Evolutionary conservation across 139 green algal genomes (phyloP).

Genomic region (Haematococcus lacustris): DNA sequence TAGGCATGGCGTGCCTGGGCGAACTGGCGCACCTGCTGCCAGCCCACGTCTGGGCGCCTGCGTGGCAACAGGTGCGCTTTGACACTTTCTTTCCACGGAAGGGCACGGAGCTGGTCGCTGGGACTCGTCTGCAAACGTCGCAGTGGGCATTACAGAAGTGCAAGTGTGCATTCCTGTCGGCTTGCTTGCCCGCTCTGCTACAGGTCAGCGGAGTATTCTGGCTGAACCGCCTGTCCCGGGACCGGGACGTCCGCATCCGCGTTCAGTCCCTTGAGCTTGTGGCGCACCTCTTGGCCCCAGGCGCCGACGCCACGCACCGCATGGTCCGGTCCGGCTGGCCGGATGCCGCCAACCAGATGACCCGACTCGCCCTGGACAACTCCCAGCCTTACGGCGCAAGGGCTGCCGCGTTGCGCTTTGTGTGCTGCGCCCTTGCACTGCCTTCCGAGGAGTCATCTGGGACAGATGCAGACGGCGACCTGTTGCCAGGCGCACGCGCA

Average conservation of each 20-base stretch:
- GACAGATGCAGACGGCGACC: too few relatives aligned
- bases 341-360: slow-evolving; percentile 17
- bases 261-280: slow-evolving; percentile 20
- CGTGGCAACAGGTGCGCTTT: slow-evolving; percentile 28
- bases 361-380: slow-evolving; percentile 14
- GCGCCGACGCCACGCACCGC: slow-evolving; percentile 16
- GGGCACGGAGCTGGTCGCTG: too few relatives aligned
- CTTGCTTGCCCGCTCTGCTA: too few relatives aligned
- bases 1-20: slow-evolving; percentile 21
- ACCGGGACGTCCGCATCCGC: slow-evolving; percentile 20
- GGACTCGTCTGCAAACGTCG: too few relatives aligned
- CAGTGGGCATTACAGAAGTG: too few relatives aligned
- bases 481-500: too few relatives aligned
- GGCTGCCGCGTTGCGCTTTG: slow-evolving; percentile 27
- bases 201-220: slow-evolving; percentile 43
- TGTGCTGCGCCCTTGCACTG: slow-evolving; percentile 4
- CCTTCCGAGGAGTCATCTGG: too few relatives aligned
- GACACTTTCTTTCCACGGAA: too few relatives aligned
- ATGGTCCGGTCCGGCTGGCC: slow-evolving; percentile 40
- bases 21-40: slow-evolving; percentile 26
- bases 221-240: slow-evolving; percentile 25
- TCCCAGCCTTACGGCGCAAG: slow-evolving; percentile 17
- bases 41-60: slow-evolving; percentile 13
- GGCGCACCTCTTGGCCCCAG: slow-evolving; percentile 19
- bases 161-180: too few relatives aligned